phyloP scores from a whole-genome alignment of 805 yeast species.

The Candida ortonii region DNA sequence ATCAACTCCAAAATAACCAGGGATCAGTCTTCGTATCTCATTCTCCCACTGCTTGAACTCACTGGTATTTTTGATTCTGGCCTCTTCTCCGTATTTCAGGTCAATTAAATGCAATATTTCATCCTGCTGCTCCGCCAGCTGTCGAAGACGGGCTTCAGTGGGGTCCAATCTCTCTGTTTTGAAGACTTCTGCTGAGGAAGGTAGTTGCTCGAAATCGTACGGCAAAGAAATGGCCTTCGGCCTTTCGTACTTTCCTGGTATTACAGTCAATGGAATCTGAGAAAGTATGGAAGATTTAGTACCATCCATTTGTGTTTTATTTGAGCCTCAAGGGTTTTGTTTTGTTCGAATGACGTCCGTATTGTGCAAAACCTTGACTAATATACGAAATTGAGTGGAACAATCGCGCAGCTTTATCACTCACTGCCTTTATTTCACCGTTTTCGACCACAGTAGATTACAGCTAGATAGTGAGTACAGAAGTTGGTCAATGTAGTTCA shows the following conservation, averaged over 20 bases:
- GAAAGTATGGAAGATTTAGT: slow-evolving; percentile 19
- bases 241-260: slow-evolving; percentile 24
- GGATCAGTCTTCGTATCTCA: slow-evolving; percentile 20
- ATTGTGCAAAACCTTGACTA: too few species aligned
- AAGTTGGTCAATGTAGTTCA: too few species aligned
- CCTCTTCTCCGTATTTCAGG: slow-evolving; percentile 4
- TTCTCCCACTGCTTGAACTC: slow-evolving; percentile 24
- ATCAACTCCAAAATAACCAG: slow-evolving; percentile 28
- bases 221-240: slow-evolving; percentile 28
- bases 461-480: too few species aligned
- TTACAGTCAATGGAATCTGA: slow-evolving; percentile 29
- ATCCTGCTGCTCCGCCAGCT: slow-evolving; percentile 6
- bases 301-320: slow-evolving; percentile 2
- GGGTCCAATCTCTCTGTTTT: slow-evolving; percentile 6
- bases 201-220: slow-evolving; percentile 21
- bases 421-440: too few species aligned
- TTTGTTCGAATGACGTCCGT: neutral
- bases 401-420: too few species aligned
- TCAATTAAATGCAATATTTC: slow-evolving; percentile 4
- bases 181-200: slow-evolving; percentile 10
- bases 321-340: neutral
- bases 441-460: too few species aligned
- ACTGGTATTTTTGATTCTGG: slow-evolving; percentile 1
- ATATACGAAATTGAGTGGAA: too few species aligned
- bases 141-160: slow-evolving; percentile 5